Evolutionary conservation across 208 protist genomes (phyloP).

Genomic region (Leishmania major): DNA sequence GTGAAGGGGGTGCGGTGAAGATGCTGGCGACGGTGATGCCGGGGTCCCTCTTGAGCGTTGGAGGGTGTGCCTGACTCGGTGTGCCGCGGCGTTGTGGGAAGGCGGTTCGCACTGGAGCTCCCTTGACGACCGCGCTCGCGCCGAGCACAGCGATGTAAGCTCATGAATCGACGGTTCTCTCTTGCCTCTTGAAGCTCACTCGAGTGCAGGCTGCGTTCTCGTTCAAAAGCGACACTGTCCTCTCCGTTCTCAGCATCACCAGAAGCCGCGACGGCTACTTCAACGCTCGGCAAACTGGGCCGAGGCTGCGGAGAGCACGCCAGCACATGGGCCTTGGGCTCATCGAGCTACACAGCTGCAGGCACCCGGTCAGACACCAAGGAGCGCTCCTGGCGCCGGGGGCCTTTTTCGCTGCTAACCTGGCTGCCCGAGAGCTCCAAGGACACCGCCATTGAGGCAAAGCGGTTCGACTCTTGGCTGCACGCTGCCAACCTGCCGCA

Average conservation of each 20-base stretch:
- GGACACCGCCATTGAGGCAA: neutral
- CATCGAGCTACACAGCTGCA: neutral
- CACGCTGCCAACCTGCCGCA: neutral
- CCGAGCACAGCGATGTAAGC: slow-evolving; percentile 2
- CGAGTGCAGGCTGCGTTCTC: neutral
- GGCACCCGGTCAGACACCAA: neutral
- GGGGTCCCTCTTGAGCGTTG: neutral
- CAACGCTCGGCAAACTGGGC: neutral
- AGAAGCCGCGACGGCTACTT: neutral
- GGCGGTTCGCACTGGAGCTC: neutral
- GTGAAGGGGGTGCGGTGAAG: neutral
- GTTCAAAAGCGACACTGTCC: slow-evolving; percentile 4
- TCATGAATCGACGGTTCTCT: slow-evolving; percentile 7
- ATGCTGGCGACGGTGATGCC: neutral
- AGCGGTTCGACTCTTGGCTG: neutral
- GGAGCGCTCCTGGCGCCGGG: neutral
- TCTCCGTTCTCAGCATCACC: neutral
- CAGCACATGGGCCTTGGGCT: neutral
- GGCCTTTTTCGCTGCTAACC: neutral
- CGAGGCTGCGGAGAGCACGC: neutral
- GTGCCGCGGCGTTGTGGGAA: neutral
- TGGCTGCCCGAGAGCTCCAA: neutral
- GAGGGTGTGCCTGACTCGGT: neutral
- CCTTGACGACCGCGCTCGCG: neutral
- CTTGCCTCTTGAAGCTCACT: neutral